phyloP scores from a whole-genome alignment of 176 grass and related monocot species.

The sorghum (Sorghum bicolor) region DNA sequence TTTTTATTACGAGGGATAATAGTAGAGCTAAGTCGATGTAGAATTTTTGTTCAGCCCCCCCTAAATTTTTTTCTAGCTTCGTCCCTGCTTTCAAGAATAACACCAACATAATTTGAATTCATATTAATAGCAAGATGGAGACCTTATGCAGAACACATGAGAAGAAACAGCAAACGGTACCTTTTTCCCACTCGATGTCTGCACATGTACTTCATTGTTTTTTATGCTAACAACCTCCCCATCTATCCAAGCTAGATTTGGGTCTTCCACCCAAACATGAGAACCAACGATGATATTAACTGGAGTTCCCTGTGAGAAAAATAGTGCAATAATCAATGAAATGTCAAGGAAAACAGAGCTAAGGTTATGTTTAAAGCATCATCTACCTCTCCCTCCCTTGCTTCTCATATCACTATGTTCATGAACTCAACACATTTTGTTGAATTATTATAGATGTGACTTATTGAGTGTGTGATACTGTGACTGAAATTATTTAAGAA shows the following conservation, averaged over 20 bases:
- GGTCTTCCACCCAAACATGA: conserved; percentile 98
- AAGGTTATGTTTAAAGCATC: conserved; percentile 23
- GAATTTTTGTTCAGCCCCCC: no score
- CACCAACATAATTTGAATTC: conserved; percentile 12
- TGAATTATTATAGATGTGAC: conserved; percentile 5
- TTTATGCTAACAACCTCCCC: conserved; percentile 90
- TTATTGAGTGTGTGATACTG: not conserved
- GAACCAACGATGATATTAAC: conserved; percentile 91
- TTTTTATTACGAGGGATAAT: no score
- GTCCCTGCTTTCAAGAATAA: no score
- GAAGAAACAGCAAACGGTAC: conserved; percentile 36
- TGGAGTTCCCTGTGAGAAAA: conserved; percentile 55
- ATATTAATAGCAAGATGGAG: conserved; percentile 6
- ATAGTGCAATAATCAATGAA: conserved; percentile 24
- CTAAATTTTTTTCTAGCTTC: no score
- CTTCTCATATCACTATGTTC: not conserved
- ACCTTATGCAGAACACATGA: not conserved
- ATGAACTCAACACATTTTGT: conserved; percentile 20
- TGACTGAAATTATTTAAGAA: not conserved
- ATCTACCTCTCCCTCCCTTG: not conserved
- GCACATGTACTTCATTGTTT: conserved; percentile 79
- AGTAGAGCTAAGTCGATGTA: no score
- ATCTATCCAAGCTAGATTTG: conserved; percentile 88
- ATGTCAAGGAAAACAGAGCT: conserved; percentile 26
- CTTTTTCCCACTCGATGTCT: conserved; percentile 78